These are phyloP conservation scores for Danielia oregonensis DNA, from an alignment of 805 yeast genomes.

Conservation along the genomic window DNA sequence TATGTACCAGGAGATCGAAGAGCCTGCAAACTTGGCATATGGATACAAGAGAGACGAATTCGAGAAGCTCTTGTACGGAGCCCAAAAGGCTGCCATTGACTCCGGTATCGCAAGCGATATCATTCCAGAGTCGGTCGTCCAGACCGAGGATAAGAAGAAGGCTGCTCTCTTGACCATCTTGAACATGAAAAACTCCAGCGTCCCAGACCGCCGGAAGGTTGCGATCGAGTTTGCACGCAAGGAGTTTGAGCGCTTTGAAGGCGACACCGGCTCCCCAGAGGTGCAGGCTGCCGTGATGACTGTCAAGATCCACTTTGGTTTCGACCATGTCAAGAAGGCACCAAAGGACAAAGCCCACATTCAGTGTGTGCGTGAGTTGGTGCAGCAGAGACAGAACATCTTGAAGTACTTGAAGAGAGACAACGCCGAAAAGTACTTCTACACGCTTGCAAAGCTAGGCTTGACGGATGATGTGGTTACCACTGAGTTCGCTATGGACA, in stretches of 20 bases:
- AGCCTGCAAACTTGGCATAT: conserved; percentile 59
- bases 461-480: conserved; percentile 74
- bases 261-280: conserved; percentile 93
- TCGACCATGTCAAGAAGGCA: conserved; percentile 62
- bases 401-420: conserved; percentile 78
- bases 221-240: conserved; percentile 63
- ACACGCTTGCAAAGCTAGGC: conserved; percentile 85
- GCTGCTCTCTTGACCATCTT: conserved; percentile 70
- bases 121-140: conserved; percentile 24
- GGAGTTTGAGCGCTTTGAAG: conserved; percentile 80
- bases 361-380: conserved; percentile 72
- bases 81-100: conserved; percentile 56
- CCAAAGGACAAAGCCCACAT: conserved; percentile 72
- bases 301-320: conserved; percentile 70
- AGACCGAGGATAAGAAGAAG: conserved; percentile 52
- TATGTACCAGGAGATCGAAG: conserved; percentile 60
- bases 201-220: conserved; percentile 51
- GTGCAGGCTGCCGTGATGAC: conserved; percentile 94
- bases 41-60: conserved; percentile 62
- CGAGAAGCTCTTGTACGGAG: conserved; percentile 74
- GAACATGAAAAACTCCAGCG: conserved; percentile 66
- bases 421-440: conserved; percentile 77
- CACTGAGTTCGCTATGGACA: conserved; percentile 78
- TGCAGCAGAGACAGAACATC: conserved; percentile 83
- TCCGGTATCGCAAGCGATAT: conserved; percentile 30